Percentiles rank a stretch among this genome's conserved stretches.
Conservation (phyloP, 345 rosid species). For the rapeseed (Brassica napus) region DNA sequence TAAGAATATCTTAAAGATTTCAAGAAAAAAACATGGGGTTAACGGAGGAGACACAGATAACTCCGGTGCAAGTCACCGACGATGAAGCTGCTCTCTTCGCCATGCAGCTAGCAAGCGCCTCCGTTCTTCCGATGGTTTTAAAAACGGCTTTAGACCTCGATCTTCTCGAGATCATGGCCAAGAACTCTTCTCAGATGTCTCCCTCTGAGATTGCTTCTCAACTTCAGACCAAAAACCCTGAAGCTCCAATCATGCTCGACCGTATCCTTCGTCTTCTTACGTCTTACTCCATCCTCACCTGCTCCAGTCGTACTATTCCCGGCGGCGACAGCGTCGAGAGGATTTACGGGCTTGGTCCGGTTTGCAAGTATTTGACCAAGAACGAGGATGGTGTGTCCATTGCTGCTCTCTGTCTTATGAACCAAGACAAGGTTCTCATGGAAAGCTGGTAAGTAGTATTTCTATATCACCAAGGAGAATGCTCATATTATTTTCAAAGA, state of each 20-base stretch:
- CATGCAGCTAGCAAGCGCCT: constrained; percentile 69
- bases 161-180: constrained; percentile 79
- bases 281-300: constrained; percentile 61
- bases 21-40: constrained; percentile 54
- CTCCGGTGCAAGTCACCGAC: constrained; percentile 66
- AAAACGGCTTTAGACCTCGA: constrained; percentile 89
- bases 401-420: constrained; percentile 73
- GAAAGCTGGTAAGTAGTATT: constrained; percentile 70
- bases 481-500: neutral
- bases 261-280: constrained; percentile 74
- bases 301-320: constrained; percentile 44
- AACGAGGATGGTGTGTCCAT: constrained; percentile 81
- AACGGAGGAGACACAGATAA: constrained; percentile 64
- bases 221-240: constrained; percentile 74
- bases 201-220: constrained; percentile 64
- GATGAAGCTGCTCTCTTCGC: constrained; percentile 76
- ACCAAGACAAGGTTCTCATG: constrained; percentile 90
- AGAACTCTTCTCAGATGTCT: constrained; percentile 57
- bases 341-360: constrained; percentile 75
- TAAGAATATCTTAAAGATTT: neutral
- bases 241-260: constrained; percentile 74
- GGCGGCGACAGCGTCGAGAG: constrained; percentile 52
- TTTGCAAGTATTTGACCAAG: constrained; percentile 73
- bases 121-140: constrained; percentile 84
- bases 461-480: neutral